A percentile compares a stretch with the other conserved stretches of the same genome.
phyloP scores from a whole-genome alignment of 2,329 filamentous ascomycete genomes.

The Intubia oerlemansii region DNA sequence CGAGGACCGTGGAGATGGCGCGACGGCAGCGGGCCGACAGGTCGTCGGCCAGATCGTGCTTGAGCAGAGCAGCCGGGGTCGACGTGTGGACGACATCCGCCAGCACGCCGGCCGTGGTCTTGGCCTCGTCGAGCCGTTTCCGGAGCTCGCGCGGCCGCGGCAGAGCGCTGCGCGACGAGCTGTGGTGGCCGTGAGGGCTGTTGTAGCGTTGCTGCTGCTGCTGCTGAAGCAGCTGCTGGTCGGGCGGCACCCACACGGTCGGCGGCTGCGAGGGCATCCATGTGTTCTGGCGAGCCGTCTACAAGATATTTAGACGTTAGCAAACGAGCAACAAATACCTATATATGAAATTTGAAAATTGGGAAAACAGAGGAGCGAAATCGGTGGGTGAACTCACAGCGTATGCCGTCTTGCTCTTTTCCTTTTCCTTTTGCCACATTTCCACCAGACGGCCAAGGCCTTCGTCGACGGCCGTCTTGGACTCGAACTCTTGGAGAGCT shows the following conservation, averaged over 20 bases:
- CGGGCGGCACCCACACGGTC: no score
- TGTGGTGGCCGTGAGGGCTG: conserved; percentile 18
- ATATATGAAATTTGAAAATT: not conserved
- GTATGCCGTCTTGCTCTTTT: conserved; percentile 30
- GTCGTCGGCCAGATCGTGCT: conserved; percentile 79
- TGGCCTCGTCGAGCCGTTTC: conserved; percentile 71
- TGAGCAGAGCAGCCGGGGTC: conserved; percentile 49
- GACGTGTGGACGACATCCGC: conserved; percentile 80
- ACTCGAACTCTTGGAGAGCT: conserved; percentile 60
- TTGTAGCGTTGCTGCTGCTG: not conserved
- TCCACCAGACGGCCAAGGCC: conserved; percentile 47
- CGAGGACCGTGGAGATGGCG: conserved; percentile 63
- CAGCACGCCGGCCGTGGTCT: conserved; percentile 78
- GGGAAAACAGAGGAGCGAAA: not conserved
- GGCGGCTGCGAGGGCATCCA: no score
- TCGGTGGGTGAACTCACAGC: conserved; percentile 13
- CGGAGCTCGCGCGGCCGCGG: conserved; percentile 60
- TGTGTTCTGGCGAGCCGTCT: no score
- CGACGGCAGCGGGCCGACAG: conserved; percentile 72
- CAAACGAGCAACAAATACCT: no score
- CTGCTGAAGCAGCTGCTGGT: not conserved
- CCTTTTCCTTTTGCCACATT: conserved; percentile 86
- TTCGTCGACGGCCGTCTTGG: conserved; percentile 50
- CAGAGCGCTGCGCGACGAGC: conserved; percentile 19
- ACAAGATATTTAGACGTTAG: no score